Evolutionary conservation across 1,139 yeast genomes (phyloP).

Genomic region (Meyerozyma smithsonii): DNA sequence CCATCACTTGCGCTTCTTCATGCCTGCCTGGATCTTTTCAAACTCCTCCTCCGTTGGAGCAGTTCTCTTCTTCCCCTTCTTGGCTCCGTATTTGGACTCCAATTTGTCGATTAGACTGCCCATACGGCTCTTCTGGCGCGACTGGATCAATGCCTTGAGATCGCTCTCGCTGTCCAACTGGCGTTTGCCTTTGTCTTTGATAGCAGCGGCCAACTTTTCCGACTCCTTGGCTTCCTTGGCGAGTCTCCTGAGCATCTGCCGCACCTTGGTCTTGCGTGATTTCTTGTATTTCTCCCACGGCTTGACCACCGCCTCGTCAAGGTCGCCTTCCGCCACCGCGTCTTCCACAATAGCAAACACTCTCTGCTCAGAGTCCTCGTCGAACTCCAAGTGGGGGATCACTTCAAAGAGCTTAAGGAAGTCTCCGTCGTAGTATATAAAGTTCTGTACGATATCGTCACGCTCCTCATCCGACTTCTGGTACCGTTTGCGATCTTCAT

Average conservation of each 20-base stretch:
- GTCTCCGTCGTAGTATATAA: constrained; percentile 63
- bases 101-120: constrained; percentile 21
- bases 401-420: constrained; percentile 64
- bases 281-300: constrained; percentile 54
- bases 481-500: constrained; percentile 61
- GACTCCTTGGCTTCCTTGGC: constrained; percentile 69
- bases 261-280: constrained; percentile 41
- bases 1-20: constrained; percentile 10
- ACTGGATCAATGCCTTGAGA: constrained; percentile 47
- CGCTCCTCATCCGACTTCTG: constrained; percentile 65
- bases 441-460: constrained; percentile 57
- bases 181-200: constrained; percentile 34
- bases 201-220: constrained; percentile 48
- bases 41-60: constrained; percentile 38
- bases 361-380: constrained; percentile 57
- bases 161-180: constrained; percentile 34
- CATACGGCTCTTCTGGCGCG: constrained; percentile 14
- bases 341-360: constrained; percentile 47
- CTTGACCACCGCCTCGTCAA: constrained; percentile 23
- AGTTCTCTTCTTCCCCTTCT: constrained; percentile 32
- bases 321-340: constrained; percentile 28
- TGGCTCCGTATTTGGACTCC: constrained; percentile 50
- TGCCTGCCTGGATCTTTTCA: constrained; percentile 26
- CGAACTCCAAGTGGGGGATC: constrained; percentile 71
- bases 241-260: constrained; percentile 42